Evolutionary conservation across 83 land plant species (phyloP), one percentile per base, ranked within the genome.

Genomic region (Picea engelmannii): DNA sequence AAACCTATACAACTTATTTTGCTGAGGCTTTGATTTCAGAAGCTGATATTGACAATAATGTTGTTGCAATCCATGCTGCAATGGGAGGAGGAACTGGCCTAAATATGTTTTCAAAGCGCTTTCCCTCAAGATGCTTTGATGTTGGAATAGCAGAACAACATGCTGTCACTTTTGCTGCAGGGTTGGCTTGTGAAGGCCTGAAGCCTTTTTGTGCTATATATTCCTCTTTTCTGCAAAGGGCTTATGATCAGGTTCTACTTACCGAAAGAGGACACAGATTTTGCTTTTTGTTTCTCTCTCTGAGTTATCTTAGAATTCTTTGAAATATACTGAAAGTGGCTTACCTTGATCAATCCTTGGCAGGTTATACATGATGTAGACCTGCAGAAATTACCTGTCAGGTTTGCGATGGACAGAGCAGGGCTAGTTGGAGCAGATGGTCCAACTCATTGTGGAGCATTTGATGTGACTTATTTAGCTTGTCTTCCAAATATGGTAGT

Each of bases 391-490:
- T 82, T 95, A 66, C 97, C 97, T 2, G 97, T 95, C 61, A 88
- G 95, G 66, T 95, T 95, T 86, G 97, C 97, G 3, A 83, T 95
- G 89, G 97, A 95, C 78, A 87, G 97, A 78, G 97, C 97, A 31
- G 97, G 97, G 38, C 87, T 95, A 5, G 97, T 95, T 69, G 97
- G 97, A 74, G 97, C 97, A 11, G 97, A 95, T 85, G 97, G 97
- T 5, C 97, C 97, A 2, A 95, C 97, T 16, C 97, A 95, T 84
- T 88, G 89, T 83, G 97, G 97, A 7, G 83, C 97, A 58, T 95
- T 95, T 85, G 97, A 95, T 86, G 92, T 95, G 21, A 89, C 95
- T 4, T 95, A 87, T 78, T 86, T 95, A 95, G 97, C 97, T 13
- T 92, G 95, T 80, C 87, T 95, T 40, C 97, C 97, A 7, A 92